Base-by-base conservation (phyloP, 495 filamentous ascomycete species). In the Talaromyces adpressus region DNA sequence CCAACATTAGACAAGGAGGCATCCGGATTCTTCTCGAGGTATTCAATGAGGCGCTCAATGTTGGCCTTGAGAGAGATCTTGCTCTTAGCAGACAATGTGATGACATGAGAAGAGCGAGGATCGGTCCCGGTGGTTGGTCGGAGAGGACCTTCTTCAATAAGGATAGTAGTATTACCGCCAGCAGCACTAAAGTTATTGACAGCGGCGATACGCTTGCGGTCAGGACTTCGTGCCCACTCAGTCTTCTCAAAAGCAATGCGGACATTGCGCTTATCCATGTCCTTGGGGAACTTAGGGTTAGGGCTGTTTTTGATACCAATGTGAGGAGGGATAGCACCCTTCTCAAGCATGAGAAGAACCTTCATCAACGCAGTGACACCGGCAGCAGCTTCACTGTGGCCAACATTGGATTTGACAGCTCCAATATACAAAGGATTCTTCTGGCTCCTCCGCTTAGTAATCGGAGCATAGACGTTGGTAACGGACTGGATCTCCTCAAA, bases 261-360 rank as follows among this genome's bases (percentile, higher is more conserved):
- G 12, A 80, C 57, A 22, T 74, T 73, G 2, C 71, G 60, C 54
- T 63, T 41, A 2, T 69, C 64, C 6, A 77, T 62, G 32, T 73
- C 62, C 7, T 64, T 59, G 4, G 70, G 67, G 27, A 72, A 69
- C 6, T 34, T 61, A 0, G 62, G 68, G 54, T 82, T 81, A 30
- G 83, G 73, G 23, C 65, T 71, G 2, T 65, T 76, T 67, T 82
- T 82, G 61, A 82, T 76, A 18, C 76, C 77, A 4, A 68, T 36
- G 59, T 79, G 75, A 0, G 73, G 74, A 8, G 75, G 75, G 30
- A 80, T 76, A 0, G 52, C 53, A 20, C 71, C 64, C 29, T 75
- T 67, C 14, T 71, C 65, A 1, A 72, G 59, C 71, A 79, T 73
- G 4, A 76, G 57, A 1, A 78, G 57, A 3, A 69, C 63, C 54